Conservation (phyloP, 1,284 basidiomycete genomes). For the Moesziomyces sp. region DNA sequence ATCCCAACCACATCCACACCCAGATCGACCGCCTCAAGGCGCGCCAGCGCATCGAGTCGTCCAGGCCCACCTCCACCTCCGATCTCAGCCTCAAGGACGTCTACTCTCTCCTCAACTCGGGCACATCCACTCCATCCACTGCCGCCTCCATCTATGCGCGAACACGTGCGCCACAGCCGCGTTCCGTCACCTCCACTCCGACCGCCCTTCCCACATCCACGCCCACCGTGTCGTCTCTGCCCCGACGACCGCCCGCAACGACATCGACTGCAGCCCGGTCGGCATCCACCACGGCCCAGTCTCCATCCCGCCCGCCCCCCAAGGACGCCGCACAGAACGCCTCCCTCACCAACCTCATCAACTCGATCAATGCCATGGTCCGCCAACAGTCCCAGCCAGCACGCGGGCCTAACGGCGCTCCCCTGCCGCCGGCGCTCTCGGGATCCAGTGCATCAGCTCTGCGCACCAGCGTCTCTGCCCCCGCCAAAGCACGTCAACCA, state of each 20-base stretch:
- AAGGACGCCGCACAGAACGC: conserved; percentile 25
- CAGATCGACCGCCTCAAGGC: conserved; percentile 45
- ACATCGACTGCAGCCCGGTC: not conserved
- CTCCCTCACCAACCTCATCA: conserved; percentile 35
- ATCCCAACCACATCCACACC: conserved; percentile 35
- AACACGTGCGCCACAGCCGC: conserved; percentile 4
- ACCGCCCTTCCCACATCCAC: conserved; percentile 12
- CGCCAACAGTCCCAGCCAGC: conserved; percentile 41
- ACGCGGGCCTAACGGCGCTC: conserved; percentile 42
- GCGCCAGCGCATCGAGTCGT: conserved; percentile 23
- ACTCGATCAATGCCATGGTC: conserved; percentile 42
- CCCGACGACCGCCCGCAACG: conserved; percentile 9
- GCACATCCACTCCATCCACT: conserved; percentile 3
- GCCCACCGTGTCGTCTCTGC: conserved; percentile 8
- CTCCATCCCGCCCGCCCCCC: not conserved
- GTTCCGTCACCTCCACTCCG: conserved; percentile 3
- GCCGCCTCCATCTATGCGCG: conserved; percentile 6
- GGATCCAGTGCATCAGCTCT: not conserved
- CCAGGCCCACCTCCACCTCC: conserved; percentile 10
- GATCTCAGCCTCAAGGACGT: conserved; percentile 46
- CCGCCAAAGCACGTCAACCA: conserved; percentile 12
- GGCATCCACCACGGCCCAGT: conserved; percentile 9
- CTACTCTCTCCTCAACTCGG: conserved; percentile 38
- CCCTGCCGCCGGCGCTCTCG: conserved; percentile 30
- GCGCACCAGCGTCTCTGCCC: not conserved